These are phyloP conservation scores for Diplogelasinospora grovesii DNA, from an alignment of 495 filamentous ascomycete genomes.

Conservation along the genomic window DNA sequence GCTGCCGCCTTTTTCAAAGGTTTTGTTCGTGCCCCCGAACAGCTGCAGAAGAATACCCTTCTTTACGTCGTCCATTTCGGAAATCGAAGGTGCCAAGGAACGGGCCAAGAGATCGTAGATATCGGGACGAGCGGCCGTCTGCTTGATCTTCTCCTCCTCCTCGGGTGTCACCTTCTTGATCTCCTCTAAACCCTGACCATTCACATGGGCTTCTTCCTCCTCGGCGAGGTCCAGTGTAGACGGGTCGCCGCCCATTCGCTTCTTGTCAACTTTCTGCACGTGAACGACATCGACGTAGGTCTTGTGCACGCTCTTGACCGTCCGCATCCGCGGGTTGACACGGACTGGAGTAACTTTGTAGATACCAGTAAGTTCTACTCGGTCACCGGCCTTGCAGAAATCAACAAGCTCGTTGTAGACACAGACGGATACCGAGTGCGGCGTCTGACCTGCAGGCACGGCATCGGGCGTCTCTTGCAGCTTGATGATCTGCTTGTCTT, in stretches of 20 bases:
- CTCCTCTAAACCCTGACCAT: slow-evolving; percentile 74
- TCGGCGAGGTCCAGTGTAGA: slow-evolving; percentile 61
- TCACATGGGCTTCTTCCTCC: slow-evolving; percentile 71
- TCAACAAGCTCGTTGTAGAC: slow-evolving; percentile 97
- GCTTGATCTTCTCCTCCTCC: slow-evolving; percentile 83
- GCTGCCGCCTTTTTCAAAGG: slow-evolving; percentile 91
- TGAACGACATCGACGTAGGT: slow-evolving; percentile 95
- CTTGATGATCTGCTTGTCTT: slow-evolving; percentile 98
- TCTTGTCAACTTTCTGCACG: slow-evolving; percentile 93
- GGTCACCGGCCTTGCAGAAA: slow-evolving; percentile 94
- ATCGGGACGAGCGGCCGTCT: slow-evolving; percentile 72
- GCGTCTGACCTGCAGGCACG: slow-evolving; percentile 90
- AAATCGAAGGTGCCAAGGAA: slow-evolving; percentile 89
- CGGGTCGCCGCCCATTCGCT: slow-evolving; percentile 82
- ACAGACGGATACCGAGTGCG: slow-evolving; percentile 96
- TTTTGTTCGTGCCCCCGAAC: slow-evolving; percentile 98
- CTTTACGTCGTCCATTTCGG: slow-evolving; percentile 98
- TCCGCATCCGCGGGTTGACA: slow-evolving; percentile 88
- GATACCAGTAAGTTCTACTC: slow-evolving; percentile 92
- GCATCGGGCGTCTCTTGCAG: slow-evolving; percentile 95
- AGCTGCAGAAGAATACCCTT: slow-evolving; percentile 95
- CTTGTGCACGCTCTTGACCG: slow-evolving; percentile 92
- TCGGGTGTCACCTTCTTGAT: slow-evolving; percentile 79
- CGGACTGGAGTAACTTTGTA: slow-evolving; percentile 92
- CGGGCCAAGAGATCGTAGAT: slow-evolving; percentile 91